Base-by-base conservation (phyloP, 306 rosid genomes). In the Prunus armeniaca region DNA sequence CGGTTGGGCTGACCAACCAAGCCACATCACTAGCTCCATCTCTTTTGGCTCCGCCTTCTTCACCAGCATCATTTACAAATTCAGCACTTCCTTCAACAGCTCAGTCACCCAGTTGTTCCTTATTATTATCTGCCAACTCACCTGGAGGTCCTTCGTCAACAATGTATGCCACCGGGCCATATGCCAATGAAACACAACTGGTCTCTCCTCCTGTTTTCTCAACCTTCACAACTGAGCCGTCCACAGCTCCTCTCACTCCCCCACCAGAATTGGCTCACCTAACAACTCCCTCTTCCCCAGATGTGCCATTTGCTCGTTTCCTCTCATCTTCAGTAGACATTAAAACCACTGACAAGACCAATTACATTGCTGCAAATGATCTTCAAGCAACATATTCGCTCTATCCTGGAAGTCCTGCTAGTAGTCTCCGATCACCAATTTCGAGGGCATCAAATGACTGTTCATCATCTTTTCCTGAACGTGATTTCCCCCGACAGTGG, bases 171-270 rank as follows among this genome's bases (percentile, higher is more conserved):
- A 96, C 98, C 13, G 99, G 99, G 67, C 99, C 99, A 20, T 96
- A 96, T 80, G 98, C 99, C 51, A 95, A 96, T 22, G 99, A 96
- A 76, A 85, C 97, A 30, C 99, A 92, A 47, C 84, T 84, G 41
- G 99, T 96, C 43, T 96, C 99, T 82, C 99, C 99, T 82, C 99
- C 98, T 8, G 98, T 89, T 65, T 93, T 93, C 87, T 96, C 99
- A 72, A 89, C 96, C 78, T 96, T 93, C 84, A 96, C 98, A 70
- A 96, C 99, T 7, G 99, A 96, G 81, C 99, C 99, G 30, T 96
- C 98, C 34, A 96, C 99, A 65, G 97, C 99, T 78, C 97, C 99
- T 70, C 89, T 89, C 75, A 96, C 99, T 73, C 99, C 99, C 77
- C 99, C 98, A 19, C 99, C 98, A 1, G 99, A 96, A 82, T 83